These are phyloP conservation scores for Talaromyces sp. DNA, from an alignment of 2,329 filamentous ascomycete genomes.

Conservation along the genomic window DNA sequence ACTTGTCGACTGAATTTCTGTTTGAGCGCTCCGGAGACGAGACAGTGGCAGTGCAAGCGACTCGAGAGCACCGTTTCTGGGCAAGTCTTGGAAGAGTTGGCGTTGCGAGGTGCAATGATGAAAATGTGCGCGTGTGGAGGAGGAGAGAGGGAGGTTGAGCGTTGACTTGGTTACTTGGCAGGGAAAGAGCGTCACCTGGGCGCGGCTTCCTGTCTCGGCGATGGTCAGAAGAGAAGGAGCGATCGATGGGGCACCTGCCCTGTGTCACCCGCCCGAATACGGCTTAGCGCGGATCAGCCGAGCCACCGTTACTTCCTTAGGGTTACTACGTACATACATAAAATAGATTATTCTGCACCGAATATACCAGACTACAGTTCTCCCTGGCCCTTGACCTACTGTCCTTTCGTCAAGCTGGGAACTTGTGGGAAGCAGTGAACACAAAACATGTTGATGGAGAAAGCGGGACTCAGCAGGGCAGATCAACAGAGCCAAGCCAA, in stretches of 20 bases:
- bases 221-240: not conserved
- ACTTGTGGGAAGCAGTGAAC: too few relatives aligned
- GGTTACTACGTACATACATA: too few relatives aligned
- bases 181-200: not conserved
- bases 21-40: not conserved
- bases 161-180: not conserved
- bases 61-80: not conserved
- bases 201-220: not conserved
- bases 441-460: too few relatives aligned
- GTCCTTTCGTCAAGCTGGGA: not conserved
- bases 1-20: not conserved
- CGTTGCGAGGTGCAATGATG: not conserved
- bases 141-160: not conserved
- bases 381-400: not conserved
- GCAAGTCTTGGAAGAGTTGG: constrained; percentile 13
- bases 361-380: not conserved
- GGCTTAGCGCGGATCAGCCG: constrained; percentile 1
- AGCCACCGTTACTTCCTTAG: not conserved
- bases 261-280: constrained; percentile 4
- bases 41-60: constrained; percentile 8
- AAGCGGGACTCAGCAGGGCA: not conserved
- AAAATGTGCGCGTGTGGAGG: not conserved
- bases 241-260: not conserved
- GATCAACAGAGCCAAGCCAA: constrained; percentile 9
- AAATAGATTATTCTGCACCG: not conserved